A percentile compares a stretch with the other conserved stretches of the same genome.
phyloP scores from a whole-genome alignment of 768 basidiomycete species.

The Auriculariales sp. region DNA sequence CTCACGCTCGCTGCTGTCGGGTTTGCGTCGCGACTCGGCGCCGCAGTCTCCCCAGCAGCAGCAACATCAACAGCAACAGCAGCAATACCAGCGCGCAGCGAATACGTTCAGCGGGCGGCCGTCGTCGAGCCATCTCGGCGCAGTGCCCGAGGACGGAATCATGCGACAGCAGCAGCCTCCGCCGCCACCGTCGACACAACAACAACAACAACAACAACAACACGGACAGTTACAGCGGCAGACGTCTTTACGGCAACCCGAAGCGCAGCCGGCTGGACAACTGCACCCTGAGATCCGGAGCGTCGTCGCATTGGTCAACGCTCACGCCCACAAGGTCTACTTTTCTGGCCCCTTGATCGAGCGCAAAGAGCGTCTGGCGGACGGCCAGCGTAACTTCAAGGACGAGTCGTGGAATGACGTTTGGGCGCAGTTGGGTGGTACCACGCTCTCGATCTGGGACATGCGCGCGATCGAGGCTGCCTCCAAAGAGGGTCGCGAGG shows the following conservation, averaged over 20 bases:
- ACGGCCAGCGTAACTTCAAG: slow-evolving; percentile 52
- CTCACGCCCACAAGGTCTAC: slow-evolving; percentile 76
- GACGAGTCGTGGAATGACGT: slow-evolving; percentile 75
- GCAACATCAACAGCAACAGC: slow-evolving; percentile 4
- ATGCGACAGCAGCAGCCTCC: background rate
- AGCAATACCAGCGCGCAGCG: slow-evolving; percentile 5
- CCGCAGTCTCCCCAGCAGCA: slow-evolving; percentile 1
- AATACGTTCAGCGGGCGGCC: background rate
- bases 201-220: background rate
- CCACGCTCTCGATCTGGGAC: slow-evolving; percentile 83
- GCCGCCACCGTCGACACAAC: background rate
- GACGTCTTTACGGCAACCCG: background rate
- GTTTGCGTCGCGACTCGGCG: no score
- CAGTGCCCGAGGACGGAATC: background rate
- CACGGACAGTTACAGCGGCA: background rate
- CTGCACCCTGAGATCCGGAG: slow-evolving; percentile 75
- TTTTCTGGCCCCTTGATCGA: slow-evolving; percentile 75
- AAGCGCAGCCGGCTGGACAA: background rate
- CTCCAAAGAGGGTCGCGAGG: slow-evolving; percentile 62
- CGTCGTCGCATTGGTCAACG: slow-evolving; percentile 54
- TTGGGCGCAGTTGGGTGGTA: slow-evolving; percentile 83
- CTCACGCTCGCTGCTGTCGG: no score
- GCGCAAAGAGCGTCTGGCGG: slow-evolving; percentile 59
- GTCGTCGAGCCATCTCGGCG: background rate
- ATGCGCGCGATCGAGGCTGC: slow-evolving; percentile 81